These are phyloP conservation scores for Daedaleopsis sinensis DNA, from an alignment of 768 basidiomycete species.

Conservation along the genomic window DNA sequence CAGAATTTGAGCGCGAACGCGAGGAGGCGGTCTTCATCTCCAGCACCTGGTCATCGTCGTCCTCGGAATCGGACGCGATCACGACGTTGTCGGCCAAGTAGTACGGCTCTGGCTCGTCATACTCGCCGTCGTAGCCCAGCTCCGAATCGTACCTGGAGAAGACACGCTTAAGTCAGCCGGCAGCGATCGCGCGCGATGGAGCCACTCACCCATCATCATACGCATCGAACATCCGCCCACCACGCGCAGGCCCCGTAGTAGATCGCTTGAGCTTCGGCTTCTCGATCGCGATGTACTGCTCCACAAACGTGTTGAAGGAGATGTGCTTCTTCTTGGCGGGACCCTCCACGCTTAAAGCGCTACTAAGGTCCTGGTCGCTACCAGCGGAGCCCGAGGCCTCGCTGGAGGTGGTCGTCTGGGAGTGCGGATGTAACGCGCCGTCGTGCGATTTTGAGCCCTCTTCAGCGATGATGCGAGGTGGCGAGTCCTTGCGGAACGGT, in stretches of 20 bases:
- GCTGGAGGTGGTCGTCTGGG: conserved; percentile 23
- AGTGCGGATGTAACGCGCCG: background rate
- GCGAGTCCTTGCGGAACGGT: conserved; percentile 65
- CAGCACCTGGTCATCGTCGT: conserved; percentile 58
- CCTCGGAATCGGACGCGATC: conserved; percentile 36
- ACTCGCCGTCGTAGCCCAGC: conserved; percentile 53
- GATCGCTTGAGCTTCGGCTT: conserved; percentile 53
- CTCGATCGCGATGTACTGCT: conserved; percentile 92
- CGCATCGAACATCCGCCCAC: conserved; percentile 28
- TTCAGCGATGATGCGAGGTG: conserved; percentile 58
- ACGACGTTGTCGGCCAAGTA: conserved; percentile 15
- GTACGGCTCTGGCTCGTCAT: conserved; percentile 38
- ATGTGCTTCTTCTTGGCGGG: conserved; percentile 81
- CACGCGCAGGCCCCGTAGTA: conserved; percentile 19
- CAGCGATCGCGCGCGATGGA: conserved; percentile 54
- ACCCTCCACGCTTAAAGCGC: conserved; percentile 29
- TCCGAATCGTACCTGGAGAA: conserved; percentile 64
- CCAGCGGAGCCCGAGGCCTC: conserved; percentile 33
- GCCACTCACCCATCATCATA: conserved; percentile 68
- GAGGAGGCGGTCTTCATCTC: conserved; percentile 58
- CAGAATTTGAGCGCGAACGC: conserved; percentile 42
- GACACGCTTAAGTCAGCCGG: background rate
- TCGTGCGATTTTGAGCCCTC: conserved; percentile 20
- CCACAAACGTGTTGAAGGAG: conserved; percentile 96
- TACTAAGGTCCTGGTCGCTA: conserved; percentile 37